phyloP scores from a whole-genome alignment of 352 stramenopile genomes.

The Pythium apleroticum region DNA sequence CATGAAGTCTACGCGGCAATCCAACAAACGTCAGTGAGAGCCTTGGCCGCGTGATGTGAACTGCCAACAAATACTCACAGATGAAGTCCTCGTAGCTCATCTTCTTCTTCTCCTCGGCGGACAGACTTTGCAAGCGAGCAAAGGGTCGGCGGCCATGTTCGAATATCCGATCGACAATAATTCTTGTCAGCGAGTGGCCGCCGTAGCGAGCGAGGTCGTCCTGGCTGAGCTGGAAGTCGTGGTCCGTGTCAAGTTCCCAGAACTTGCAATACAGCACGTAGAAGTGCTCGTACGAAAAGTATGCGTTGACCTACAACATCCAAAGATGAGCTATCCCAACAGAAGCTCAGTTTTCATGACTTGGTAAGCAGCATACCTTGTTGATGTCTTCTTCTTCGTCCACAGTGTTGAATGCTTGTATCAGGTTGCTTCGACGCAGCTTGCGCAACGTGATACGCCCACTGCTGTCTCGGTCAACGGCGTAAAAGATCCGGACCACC shows the following conservation, averaged over 20 bases:
- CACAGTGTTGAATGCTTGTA: slow-evolving; percentile 94
- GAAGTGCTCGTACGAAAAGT: slow-evolving; percentile 99
- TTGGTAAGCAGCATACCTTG: slow-evolving; percentile 85
- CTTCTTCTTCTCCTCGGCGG: slow-evolving; percentile 82
- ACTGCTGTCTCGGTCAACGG: slow-evolving; percentile 92
- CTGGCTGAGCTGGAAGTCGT: slow-evolving; percentile 82
- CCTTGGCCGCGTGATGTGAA: not conserved
- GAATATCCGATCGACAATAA: slow-evolving; percentile 89
- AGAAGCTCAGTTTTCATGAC: not conserved
- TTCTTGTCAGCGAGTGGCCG: slow-evolving; percentile 77
- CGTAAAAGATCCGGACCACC: slow-evolving; percentile 94
- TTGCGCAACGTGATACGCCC: slow-evolving; percentile 95
- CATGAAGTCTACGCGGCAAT: slow-evolving; percentile 92
- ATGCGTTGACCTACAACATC: slow-evolving; percentile 82
- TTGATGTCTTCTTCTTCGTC: slow-evolving; percentile 99
- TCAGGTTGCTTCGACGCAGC: slow-evolving; percentile 92
- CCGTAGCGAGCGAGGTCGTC: slow-evolving; percentile 87
- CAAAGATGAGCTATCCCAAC: not conserved
- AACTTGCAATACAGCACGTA: slow-evolving; percentile 99
- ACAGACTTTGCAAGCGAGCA: slow-evolving; percentile 75
- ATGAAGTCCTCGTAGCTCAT: slow-evolving; percentile 93
- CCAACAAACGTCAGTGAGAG: not conserved
- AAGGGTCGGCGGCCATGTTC: slow-evolving; percentile 79
- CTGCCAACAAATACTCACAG: slow-evolving; percentile 44
- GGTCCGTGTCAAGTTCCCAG: slow-evolving; percentile 97